Base-by-base conservation (phyloP, 2,329 filamentous ascomycete genomes). In the Sclerotinia nivalis region DNA sequence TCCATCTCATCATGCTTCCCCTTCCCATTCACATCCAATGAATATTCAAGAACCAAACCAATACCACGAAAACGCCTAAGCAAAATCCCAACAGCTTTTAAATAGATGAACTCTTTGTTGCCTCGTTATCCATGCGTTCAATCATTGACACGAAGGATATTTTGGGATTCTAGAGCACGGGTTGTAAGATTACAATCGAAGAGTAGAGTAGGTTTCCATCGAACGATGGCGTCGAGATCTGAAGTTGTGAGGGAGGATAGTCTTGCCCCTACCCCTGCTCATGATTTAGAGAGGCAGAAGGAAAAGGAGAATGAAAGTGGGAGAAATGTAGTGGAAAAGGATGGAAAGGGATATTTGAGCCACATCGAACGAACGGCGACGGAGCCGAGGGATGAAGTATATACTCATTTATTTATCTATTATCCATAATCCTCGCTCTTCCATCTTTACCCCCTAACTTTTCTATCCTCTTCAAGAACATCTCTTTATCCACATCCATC, bases 331-430 rank as follows among this genome's bases (percentile, higher is more conserved):
- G 10, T 15, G 59, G 28, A n/a, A 18, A 49, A n/a, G 7, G 43
- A 62, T 4, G 45, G 8, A 18, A 34, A 62, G 28, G 25, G 28
- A 34, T 49, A 62, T 49, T 28, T 34, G 18, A 62, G 43, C 22
- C 59, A 62, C 22, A 62, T 62, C 7, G 59, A 62, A 22, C 25
- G 59, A 31, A 62, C 59, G 6, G 43, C 59, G 10, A 34, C 12
- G 20, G 59, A 62, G 5, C 59, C 59, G 13, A 62, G 59, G 43
- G 43, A 47, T n/a, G 59, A 62, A 20, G 59, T 62, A 62, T 18
- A 15, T 49, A 5, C 9, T 15, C 7, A 20, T 20, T 55, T 7
- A 28, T 34, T 31, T 12, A 31, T 31, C 5, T 20, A 20, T 54
- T 31, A 13, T 9, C 25, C 13, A 43, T 15, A 43, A 6, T 31